phyloP scores from a whole-genome alignment of 352 stramenopile genomes.

The Phytophthora sansomeana region DNA sequence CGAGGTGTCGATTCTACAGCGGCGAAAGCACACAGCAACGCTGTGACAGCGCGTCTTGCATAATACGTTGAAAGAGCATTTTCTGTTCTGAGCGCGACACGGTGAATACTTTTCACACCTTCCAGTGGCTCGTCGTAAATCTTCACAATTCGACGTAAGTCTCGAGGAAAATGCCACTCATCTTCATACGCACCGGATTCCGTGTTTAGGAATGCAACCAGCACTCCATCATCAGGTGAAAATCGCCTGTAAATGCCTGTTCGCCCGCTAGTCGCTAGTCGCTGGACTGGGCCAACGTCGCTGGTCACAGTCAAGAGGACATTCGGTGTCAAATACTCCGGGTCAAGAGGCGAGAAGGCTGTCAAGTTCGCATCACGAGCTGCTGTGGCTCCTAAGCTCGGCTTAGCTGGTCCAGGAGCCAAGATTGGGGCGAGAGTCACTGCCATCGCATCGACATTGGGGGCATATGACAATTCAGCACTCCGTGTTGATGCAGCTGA shows the following conservation, averaged over 20 bases:
- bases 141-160: conserved; percentile 79
- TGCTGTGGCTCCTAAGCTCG: conserved; percentile 6
- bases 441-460: conserved; percentile 80
- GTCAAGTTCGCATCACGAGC: conserved; percentile 34
- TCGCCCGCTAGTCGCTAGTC: conserved; percentile 65
- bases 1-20: conserved; percentile 1
- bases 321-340: conserved; percentile 73
- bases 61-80: conserved; percentile 88
- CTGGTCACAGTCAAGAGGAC: conserved; percentile 84
- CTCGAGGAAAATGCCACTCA: conserved; percentile 76
- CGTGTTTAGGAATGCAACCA: conserved; percentile 87
- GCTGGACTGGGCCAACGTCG: conserved; percentile 72
- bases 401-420: conserved; percentile 49
- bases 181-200: conserved; percentile 89
- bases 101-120: conserved; percentile 77
- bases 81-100: conserved; percentile 78
- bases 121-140: conserved; percentile 85
- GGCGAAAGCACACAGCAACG: conserved; percentile 39
- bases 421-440: conserved; percentile 83
- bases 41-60: conserved; percentile 61
- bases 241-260: conserved; percentile 75
- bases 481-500: conserved; percentile 22
- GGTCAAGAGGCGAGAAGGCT: conserved; percentile 74
- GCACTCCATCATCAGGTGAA: conserved; percentile 65
- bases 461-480: conserved; percentile 16